Evolutionary conservation across 192 early-diverging fungal genomes (phyloP).

Genomic region (Rhizophagus clarus): DNA sequence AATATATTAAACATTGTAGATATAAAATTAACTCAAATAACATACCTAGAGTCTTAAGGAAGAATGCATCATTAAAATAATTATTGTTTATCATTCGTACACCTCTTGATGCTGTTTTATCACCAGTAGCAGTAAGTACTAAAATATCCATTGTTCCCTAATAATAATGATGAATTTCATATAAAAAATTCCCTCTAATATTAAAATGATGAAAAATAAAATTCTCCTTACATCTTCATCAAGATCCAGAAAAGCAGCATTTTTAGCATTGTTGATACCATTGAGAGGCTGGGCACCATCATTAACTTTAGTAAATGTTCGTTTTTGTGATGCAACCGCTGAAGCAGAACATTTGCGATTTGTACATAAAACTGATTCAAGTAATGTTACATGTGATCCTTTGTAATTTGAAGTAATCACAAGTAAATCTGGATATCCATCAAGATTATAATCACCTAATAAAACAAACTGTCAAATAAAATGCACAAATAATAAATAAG

Average conservation of each 20-base stretch:
- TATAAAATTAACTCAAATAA: constrained; percentile 33
- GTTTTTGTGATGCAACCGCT: constrained; percentile 49
- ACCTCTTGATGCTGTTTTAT: constrained; percentile 49
- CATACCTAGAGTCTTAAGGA: constrained; percentile 81
- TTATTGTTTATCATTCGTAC: constrained; percentile 77
- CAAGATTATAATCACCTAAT: constrained; percentile 80
- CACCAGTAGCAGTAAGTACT: constrained; percentile 49
- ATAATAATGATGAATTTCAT: neutral
- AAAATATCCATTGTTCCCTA: constrained; percentile 85
- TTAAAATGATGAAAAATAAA: constrained; percentile 5
- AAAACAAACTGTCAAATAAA: neutral
- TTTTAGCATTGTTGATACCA: constrained; percentile 50
- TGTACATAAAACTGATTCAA: constrained; percentile 68
- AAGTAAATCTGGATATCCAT: constrained; percentile 91
- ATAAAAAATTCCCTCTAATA: neutral
- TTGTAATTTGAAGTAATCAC: constrained; percentile 56
- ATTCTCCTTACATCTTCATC: constrained; percentile 77
- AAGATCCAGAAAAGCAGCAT: constrained; percentile 85
- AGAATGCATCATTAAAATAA: constrained; percentile 93
- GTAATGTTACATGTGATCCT: constrained; percentile 62
- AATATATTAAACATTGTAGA: neutral
- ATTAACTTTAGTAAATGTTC: constrained; percentile 65
- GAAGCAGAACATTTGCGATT: constrained; percentile 43
- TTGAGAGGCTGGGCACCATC: constrained; percentile 67
- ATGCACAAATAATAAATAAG: neutral